These are phyloP conservation scores for Scheffersomyces titani DNA, from an alignment of 1,139 yeast species.

Conservation along the genomic window DNA sequence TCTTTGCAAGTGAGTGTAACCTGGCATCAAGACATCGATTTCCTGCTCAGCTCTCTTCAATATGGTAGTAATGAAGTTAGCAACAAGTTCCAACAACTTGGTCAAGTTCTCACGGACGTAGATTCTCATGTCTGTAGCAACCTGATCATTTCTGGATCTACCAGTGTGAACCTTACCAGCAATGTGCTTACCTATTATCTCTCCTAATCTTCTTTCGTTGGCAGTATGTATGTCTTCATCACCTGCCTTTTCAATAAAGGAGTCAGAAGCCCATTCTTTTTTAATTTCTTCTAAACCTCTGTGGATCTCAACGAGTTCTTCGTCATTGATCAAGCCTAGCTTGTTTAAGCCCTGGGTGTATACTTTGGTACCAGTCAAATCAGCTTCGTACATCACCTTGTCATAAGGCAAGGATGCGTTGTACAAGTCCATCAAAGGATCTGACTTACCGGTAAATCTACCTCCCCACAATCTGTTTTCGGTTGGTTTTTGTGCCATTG, in stretches of 20 bases:
- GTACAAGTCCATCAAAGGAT: slow-evolving; percentile 95
- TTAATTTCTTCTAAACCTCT: slow-evolving; percentile 71
- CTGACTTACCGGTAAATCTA: slow-evolving; percentile 94
- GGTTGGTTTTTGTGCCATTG: slow-evolving; percentile 41
- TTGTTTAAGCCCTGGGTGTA: slow-evolving; percentile 86
- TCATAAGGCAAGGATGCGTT: slow-evolving; percentile 97
- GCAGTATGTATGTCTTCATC: slow-evolving; percentile 99
- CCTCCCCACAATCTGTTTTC: slow-evolving; percentile 94
- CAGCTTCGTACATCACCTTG: slow-evolving; percentile 91
- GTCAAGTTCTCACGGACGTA: slow-evolving; percentile 80
- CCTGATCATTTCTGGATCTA: slow-evolving; percentile 97
- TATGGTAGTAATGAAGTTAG: slow-evolving; percentile 64
- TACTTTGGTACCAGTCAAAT: slow-evolving; percentile 89
- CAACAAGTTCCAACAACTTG: slow-evolving; percentile 58
- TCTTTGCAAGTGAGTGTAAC: slow-evolving; percentile 96
- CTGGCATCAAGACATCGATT: slow-evolving; percentile 95
- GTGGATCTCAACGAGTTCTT: slow-evolving; percentile 79
- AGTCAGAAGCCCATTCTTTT: slow-evolving; percentile 76
- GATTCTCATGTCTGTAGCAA: slow-evolving; percentile 96
- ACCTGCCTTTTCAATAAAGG: slow-evolving; percentile 81
- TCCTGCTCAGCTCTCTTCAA: slow-evolving; percentile 78
- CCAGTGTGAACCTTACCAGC: slow-evolving; percentile 99
- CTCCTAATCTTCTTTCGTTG: slow-evolving; percentile 96
- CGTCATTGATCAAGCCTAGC: slow-evolving; percentile 67
- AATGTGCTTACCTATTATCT: slow-evolving; percentile 86